These are phyloP conservation scores for Lathyrus tuberosus DNA, from an alignment of 306 rosid genomes.

Conservation along the genomic window DNA sequence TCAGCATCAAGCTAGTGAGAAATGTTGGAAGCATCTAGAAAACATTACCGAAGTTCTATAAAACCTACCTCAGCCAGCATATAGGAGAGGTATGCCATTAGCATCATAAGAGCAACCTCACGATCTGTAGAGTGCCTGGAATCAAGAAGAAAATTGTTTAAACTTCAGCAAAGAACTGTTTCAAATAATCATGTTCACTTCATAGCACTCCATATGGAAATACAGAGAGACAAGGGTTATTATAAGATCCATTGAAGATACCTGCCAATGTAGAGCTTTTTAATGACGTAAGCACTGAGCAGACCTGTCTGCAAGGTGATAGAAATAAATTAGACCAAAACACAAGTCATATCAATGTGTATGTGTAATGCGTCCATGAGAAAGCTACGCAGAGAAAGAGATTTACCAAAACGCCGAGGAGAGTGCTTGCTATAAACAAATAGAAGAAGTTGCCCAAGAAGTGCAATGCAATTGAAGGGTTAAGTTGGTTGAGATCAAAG, in stretches of 20 bases:
- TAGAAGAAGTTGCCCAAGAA: conserved; percentile 80
- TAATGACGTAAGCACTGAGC: conserved; percentile 86
- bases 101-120: conserved; percentile 98
- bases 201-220: conserved; percentile 19
- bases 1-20: conserved; percentile 34
- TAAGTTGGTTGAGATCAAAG: conserved; percentile 75
- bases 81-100: conserved; percentile 98
- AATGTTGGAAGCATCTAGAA: conserved; percentile 14
- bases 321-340: conserved; percentile 48
- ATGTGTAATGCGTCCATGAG: conserved; percentile 13
- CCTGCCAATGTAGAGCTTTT: conserved; percentile 95
- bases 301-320: conserved; percentile 74
- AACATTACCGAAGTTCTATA: conserved; percentile 19
- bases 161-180: conserved; percentile 28
- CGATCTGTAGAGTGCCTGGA: conserved; percentile 99
- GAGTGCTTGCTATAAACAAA: conserved; percentile 76
- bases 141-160: conserved; percentile 34
- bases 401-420: conserved; percentile 86
- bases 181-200: conserved; percentile 21
- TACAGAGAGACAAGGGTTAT: no score
- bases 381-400: conserved; percentile 31
- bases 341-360: conserved; percentile 18
- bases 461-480: conserved; percentile 58
- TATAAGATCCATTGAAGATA: no score
- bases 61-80: conserved; percentile 94